Evolutionary conservation across 306 rosid species (phyloP).

Genomic region (Begonia peltatifolia): DNA sequence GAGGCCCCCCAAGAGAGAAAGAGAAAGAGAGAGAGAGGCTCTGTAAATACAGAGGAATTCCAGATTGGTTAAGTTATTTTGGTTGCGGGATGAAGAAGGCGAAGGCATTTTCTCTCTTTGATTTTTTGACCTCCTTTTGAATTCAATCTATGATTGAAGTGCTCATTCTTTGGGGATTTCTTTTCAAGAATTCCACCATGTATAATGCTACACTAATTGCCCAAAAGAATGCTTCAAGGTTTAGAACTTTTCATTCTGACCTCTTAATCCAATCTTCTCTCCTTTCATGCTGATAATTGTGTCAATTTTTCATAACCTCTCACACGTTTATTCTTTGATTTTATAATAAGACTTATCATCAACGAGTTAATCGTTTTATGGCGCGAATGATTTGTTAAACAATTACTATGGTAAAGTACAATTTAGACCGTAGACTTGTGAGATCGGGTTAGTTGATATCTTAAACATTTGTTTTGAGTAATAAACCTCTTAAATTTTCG

Average conservation of each 20-base stretch:
- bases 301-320: too few relatives aligned
- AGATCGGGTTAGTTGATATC: too few relatives aligned
- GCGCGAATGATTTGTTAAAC: too few relatives aligned
- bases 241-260: constrained; percentile 12
- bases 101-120: constrained; percentile 6
- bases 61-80: constrained; percentile 19
- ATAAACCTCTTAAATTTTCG: too few relatives aligned
- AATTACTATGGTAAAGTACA: too few relatives aligned
- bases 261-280: constrained; percentile 20
- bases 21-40: constrained; percentile 11
- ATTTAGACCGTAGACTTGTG: too few relatives aligned
- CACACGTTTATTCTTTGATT: too few relatives aligned
- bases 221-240: constrained; percentile 5
- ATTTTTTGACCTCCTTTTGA: constrained; percentile 8
- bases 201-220: constrained; percentile 26
- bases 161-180: constrained; percentile 38
- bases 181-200: constrained; percentile 21
- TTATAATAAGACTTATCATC: too few relatives aligned
- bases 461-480: too few relatives aligned
- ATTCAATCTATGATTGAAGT: constrained; percentile 12
- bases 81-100: constrained; percentile 14
- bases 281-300: too few relatives aligned
- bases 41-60: constrained; percentile 30
- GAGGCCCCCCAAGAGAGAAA: constrained; percentile 12
- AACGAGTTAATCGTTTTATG: too few relatives aligned